phyloP scores from a whole-genome alignment of 2,329 filamentous ascomycete genomes.

The Helotiales sp. region DNA sequence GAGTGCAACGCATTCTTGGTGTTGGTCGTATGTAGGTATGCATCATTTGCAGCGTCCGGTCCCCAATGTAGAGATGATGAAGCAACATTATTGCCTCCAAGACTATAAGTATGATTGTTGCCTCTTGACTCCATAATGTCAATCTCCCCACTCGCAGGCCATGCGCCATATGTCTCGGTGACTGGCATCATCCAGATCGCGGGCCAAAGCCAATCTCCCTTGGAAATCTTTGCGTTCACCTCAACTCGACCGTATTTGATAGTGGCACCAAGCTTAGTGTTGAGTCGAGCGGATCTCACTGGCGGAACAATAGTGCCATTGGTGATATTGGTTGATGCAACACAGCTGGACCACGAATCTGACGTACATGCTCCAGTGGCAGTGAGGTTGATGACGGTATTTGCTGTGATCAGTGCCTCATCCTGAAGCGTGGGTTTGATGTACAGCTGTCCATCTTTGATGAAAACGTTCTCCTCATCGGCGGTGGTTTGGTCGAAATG shows the following conservation, averaged over 20 bases:
- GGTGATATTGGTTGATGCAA: conserved; percentile 11
- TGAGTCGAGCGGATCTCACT: conserved; percentile 72
- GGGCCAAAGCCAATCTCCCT: conserved; percentile 19
- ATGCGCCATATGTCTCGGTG: conserved; percentile 9
- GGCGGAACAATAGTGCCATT: conserved; percentile 70
- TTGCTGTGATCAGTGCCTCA: conserved; percentile 1
- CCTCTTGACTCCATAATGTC: conserved; percentile 16
- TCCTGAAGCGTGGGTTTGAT: conserved; percentile 15
- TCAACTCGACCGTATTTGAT: conserved; percentile 17
- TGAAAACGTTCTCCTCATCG: conserved; percentile 12
- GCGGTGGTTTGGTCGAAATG: conserved; percentile 12
- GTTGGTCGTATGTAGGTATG: conserved; percentile 4
- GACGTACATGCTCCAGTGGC: conserved; percentile 11
- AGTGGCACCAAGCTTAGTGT: conserved; percentile 62
- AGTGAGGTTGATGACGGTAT: conserved; percentile 10
- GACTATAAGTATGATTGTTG: conserved; percentile 13
- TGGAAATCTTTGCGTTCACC: conserved; percentile 12
- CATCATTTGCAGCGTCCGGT: conserved; percentile 5
- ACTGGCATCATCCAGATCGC: conserved; percentile 16
- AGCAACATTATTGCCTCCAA: conserved; percentile 8
- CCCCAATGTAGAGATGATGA: conserved; percentile 14
- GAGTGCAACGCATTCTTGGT: conserved; percentile 6
- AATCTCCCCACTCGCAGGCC: conserved; percentile 14
- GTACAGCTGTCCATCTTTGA: conserved; percentile 10
- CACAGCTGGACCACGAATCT: conserved; percentile 7